Evolutionary conservation across 116 monocot species (phyloP), one percentile per base, ranked within the genome.

Genomic region (Iris pallida): DNA sequence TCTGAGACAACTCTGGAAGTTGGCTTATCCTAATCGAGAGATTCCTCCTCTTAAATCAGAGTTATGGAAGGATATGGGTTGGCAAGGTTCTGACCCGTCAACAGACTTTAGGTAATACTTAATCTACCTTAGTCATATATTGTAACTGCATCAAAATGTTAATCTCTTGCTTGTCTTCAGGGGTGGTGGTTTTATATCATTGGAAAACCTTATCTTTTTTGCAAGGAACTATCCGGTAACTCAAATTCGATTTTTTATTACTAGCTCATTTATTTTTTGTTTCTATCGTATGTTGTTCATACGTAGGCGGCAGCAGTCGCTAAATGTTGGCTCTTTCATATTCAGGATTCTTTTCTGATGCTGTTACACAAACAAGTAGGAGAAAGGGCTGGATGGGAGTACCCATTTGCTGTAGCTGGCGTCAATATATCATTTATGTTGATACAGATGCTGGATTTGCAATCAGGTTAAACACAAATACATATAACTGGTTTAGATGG

Each of bases 61-160:
- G 10, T 59, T 84, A 53, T 99, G 98, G 98, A 99, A 99, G 73
- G 90, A 99, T 59, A 99, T 99, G 98, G 98, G 98, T 51, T 99
- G 98, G 98, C 98, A 99, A 72, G 88, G 88, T 70, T 19, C 69
- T 75, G 98, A 99, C 67, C 98, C 98, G 66, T 90, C 98, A 45
- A 93, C 98, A 18, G 98, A 99, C 88, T 90, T 99, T 73, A 99
- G 98, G 98, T 93, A 70, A 30, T 52, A 4, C 43, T 45, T 74
- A 5, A 45, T 57, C 43, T 8, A 63, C 7, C 43, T 71, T 43
- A 11, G 40, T 45, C 44, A 18, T 18, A n/a, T 19, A 17, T 62
- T 20, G 16, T 8, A 51, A 16, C 4, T 20, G 45, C 11, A 55
- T 15, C 20, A 15, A 14, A 18, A 15, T 57, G 45, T 30, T 42